These are phyloP conservation scores for Neohortaea acidophila DNA, from an alignment of 495 filamentous ascomycete genomes.

Conservation along the genomic window DNA sequence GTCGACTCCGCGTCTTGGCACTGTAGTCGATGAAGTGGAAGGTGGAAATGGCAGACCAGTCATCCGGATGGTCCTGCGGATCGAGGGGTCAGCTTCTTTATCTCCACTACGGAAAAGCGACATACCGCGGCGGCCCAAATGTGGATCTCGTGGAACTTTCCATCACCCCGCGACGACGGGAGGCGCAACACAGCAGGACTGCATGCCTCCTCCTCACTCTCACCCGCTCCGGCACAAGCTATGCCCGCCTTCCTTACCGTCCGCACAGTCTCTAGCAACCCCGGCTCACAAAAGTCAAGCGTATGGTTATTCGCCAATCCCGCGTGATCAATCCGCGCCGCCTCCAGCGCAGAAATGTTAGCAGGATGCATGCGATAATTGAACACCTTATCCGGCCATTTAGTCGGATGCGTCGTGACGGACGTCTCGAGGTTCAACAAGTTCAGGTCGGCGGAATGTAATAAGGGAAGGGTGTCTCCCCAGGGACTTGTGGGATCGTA, in stretches of 20 bases:
- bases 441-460: slow-evolving; percentile 23
- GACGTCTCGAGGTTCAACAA: slow-evolving; percentile 34
- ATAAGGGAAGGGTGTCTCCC: slow-evolving; percentile 26
- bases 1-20: slow-evolving; percentile 9
- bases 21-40: slow-evolving; percentile 27
- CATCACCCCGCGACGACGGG: slow-evolving; percentile 1
- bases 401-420: slow-evolving; percentile 21
- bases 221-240: slow-evolving; percentile 22
- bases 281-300: slow-evolving; percentile 27
- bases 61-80: slow-evolving; percentile 18
- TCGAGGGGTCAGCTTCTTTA: too few species aligned
- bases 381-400: slow-evolving; percentile 31
- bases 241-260: slow-evolving; percentile 19
- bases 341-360: slow-evolving; percentile 24
- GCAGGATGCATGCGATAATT: slow-evolving; percentile 33
- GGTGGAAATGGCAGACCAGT: slow-evolving; percentile 9
- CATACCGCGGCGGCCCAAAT: slow-evolving; percentile 15
- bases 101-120: too few species aligned
- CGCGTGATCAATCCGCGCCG: slow-evolving; percentile 25
- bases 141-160: slow-evolving; percentile 6
- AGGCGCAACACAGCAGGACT: slow-evolving; percentile 23
- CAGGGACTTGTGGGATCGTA: slow-evolving; percentile 26
- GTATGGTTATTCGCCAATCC: slow-evolving; percentile 31
- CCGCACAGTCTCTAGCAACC: slow-evolving; percentile 26
- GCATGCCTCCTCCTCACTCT: slow-evolving; percentile 20